Evolutionary conservation across 2,329 filamentous ascomycete genomes (phyloP), one percentile per base, ranked within the genome.

Genomic region (Harringtonia lauricola): DNA sequence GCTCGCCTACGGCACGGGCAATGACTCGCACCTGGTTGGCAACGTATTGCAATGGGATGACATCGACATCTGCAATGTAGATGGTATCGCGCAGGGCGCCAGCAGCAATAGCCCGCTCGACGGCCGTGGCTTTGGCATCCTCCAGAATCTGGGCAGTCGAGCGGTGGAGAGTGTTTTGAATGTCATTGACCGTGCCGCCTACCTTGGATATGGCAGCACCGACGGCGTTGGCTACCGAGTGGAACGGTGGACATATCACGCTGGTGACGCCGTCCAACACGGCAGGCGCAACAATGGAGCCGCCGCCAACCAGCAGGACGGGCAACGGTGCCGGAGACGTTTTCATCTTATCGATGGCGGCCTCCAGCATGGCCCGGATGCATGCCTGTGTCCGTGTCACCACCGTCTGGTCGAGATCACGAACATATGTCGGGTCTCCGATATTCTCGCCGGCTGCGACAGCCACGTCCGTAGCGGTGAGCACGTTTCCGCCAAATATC

Each of bases 221-320:
- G 9, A 82, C 76, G 0, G 78, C 78, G 52, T 82, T 82, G 7
- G 78, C 78, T 2, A 81, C 74, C 4, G 68, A 71, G 4, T 72
- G 71, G 36, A 67, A 59, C 0, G 74, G 74, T 48, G 71, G 76
- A 40, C 76, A 57, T 1, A 79, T 70, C 30, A 59, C 63, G 46
- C 24, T 17, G 26, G 70, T 73, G 10, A 74, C 76, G 2, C 76
- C 76, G 30, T 62, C 60, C 0, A 81, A 59, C n/a, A 66, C 57
- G 24, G 71, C 62, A 0, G 75, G 74, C 0, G 72, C 70, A 31
- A 81, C 66, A 8, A 81, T 62, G 1, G 76, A 73, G 4, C 79
- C 79, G 0, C 78, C 79, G 12, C 79, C 78, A 0, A 83, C 78
- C 1, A 82, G 69, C 1, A 82, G 57, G 1, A 81, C 76, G 0